Evolutionary conservation across 179 eudicot species (phyloP), one percentile per base, ranked within the genome.

Genomic region (Gypsophila paniculata): DNA sequence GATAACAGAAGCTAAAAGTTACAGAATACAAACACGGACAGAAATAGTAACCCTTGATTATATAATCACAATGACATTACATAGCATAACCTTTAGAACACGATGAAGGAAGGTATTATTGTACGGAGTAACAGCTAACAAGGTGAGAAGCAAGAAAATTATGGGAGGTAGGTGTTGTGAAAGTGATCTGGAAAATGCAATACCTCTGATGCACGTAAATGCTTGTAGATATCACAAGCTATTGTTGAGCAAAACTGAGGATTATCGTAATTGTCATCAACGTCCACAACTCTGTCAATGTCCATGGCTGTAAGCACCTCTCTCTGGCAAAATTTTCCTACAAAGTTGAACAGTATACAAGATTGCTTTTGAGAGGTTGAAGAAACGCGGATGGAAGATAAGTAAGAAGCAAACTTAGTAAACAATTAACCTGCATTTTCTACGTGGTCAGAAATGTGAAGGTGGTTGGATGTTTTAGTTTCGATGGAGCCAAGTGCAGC

Each of bases 141-240:
- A 39, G 54, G 54, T 51, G 13, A 25, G 64, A 29, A 1, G 48
- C 32, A 8, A 58, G 21, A n/a, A 23, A 59, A 23, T 0, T 17
- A 7, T 1, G 63, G 2, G 17, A 23, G 17, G 17, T 12, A 4
- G 14, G 32, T 7, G 32, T 4, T 53, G 32, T 36, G 14, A 23
- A 36, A 25, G 72, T 22, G 61, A n/a, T 2, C 10, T 25, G 12
- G 39, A 53, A 49, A 46, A 38, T 29, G 62, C 25, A 64, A 44
- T 74, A 92, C 98, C 98, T 93, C 98, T 34, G 98, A 83, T 61
- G 85, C 87, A 67, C 90, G 84, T 71, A 93, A 82, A 75, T 91
- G 91, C 61, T 87, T 88, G 87, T 93, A 91, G 54, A 93, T 93
- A 77, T 93, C 98, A 71, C 96, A 89, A 52, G 97, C 96, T 76